Evolutionary conservation across 345 rosid species (phyloP).

Genomic region (Garcia nutans): DNA sequence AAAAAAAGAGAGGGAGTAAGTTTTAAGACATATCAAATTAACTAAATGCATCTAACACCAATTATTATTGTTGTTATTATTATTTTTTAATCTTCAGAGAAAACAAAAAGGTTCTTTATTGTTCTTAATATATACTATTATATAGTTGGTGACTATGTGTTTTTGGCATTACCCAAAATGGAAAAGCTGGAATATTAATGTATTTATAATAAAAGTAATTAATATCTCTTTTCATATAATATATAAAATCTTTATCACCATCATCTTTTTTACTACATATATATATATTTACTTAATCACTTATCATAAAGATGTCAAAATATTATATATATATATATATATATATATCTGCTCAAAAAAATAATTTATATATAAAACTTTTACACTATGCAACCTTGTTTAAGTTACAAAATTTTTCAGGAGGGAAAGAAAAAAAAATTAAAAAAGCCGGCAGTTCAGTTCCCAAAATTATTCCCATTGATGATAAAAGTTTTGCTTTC

Average conservation of each 20-base stretch:
- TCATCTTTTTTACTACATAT: conserved; percentile 3
- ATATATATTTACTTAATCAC: background rate
- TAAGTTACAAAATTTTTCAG: conserved; percentile 4
- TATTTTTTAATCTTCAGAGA: too few species aligned
- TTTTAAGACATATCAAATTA: too few species aligned
- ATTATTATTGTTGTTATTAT: too few species aligned
- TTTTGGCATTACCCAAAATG: conserved; percentile 6
- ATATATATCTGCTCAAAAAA: too few species aligned
- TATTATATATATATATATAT: background rate
- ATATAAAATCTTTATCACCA: background rate
- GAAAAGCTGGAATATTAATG: background rate
- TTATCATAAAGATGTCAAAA: background rate
- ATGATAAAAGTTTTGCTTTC: too few species aligned
- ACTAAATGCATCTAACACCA: too few species aligned
- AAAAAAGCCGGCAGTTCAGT: background rate
- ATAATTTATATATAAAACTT: too few species aligned
- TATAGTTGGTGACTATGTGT: background rate
- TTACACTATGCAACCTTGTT: background rate
- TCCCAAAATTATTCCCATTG: too few species aligned
- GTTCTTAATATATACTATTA: too few species aligned
- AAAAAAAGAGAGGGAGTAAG: too few species aligned
- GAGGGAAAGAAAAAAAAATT: background rate
- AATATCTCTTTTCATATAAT: background rate
- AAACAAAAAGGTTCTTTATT: too few species aligned
- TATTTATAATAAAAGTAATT: background rate